phyloP scores from a whole-genome alignment of 2,329 filamentous ascomycete genomes.

The Fusarium dlaminii region DNA sequence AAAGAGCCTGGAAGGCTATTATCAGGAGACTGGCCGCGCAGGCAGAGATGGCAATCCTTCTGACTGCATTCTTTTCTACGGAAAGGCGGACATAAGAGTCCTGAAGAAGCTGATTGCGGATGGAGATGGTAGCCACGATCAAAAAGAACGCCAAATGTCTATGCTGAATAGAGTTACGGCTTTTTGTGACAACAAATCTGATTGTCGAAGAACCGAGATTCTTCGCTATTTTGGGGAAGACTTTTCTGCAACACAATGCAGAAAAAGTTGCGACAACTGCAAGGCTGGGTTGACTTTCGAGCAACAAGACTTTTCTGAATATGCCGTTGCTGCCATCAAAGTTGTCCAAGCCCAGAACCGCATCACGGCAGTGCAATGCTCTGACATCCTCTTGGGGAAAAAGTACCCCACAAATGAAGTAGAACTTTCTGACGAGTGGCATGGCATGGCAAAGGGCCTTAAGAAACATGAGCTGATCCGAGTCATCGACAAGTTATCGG shows the following conservation, averaged over 20 bases:
- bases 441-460: slow-evolving; percentile 74
- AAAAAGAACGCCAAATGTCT: slow-evolving; percentile 83
- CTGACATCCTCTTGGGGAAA: slow-evolving; percentile 83
- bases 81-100: slow-evolving; percentile 77
- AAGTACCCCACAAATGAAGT: slow-evolving; percentile 67
- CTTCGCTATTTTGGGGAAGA: slow-evolving; percentile 93
- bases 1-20: slow-evolving; percentile 97
- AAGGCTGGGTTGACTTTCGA: slow-evolving; percentile 76
- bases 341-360: slow-evolving; percentile 70
- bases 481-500: slow-evolving; percentile 80
- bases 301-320: slow-evolving; percentile 77
- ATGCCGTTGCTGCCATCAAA: slow-evolving; percentile 75
- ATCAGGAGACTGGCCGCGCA: slow-evolving; percentile 96
- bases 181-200: slow-evolving; percentile 88
- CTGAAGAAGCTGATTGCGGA: slow-evolving; percentile 84
- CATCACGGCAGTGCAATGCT: slow-evolving; percentile 80
- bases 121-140: slow-evolving; percentile 78
- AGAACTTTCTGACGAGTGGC: slow-evolving; percentile 64
- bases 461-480: slow-evolving; percentile 82
- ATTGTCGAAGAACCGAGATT: slow-evolving; percentile 88
- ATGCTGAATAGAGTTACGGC: slow-evolving; percentile 88
- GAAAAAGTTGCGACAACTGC: slow-evolving; percentile 88
- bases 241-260: slow-evolving; percentile 78
- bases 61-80: slow-evolving; percentile 90
- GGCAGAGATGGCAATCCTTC: slow-evolving; percentile 90